Evolutionary conservation across 441 rosid species (phyloP), one percentile per base, ranked within the genome.

Genomic region (Cnidoscolus chayamansa): DNA sequence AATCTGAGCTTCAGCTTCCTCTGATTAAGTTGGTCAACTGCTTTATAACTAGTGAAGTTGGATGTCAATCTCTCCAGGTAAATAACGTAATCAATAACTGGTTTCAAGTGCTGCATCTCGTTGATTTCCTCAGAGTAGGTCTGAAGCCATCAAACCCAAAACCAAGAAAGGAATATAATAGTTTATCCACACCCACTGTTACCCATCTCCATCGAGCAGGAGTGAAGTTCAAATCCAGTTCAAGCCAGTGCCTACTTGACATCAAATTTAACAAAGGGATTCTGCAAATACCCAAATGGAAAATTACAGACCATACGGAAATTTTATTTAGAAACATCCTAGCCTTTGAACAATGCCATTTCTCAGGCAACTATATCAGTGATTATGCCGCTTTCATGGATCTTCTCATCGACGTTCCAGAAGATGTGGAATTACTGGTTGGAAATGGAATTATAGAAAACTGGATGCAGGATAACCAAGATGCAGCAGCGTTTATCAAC

Each of bases 401-500:
- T 63, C 1, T 63, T 4, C 67, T 43, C n/a, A 31, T 40, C 2
- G 10, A 43, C 16, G 25, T 3, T 63, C 50, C 67, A 0, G 7
- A 63, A 31, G 67, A 63, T 43, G 67, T 40, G 0, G 67, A 63
- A 17, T 8, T 63, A 15, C 67, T 63, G 10, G 67, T 37, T 43
- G 40, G 3, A 59, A 59, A 30, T 59, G 63, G 63, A 13, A 59
- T 59, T 1, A 59, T 59, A 59, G 63, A 43, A 43, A 40, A 63
- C 6, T 63, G 51, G 67, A 25, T 63, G 19, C 25, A 17, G 13
- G 50, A 63, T 17, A 43, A 40, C 15, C 13, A 40, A 63, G 67
- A 1, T 25, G 40, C 10, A 0, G 63, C 63, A 31, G 31, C 63
- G 1, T 6, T 59, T 12, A 3, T 59, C 30, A 59, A 31, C 37